phyloP scores from a whole-genome alignment of 2,329 filamentous ascomycete genomes.

The Westerdykella aurantiaca region DNA sequence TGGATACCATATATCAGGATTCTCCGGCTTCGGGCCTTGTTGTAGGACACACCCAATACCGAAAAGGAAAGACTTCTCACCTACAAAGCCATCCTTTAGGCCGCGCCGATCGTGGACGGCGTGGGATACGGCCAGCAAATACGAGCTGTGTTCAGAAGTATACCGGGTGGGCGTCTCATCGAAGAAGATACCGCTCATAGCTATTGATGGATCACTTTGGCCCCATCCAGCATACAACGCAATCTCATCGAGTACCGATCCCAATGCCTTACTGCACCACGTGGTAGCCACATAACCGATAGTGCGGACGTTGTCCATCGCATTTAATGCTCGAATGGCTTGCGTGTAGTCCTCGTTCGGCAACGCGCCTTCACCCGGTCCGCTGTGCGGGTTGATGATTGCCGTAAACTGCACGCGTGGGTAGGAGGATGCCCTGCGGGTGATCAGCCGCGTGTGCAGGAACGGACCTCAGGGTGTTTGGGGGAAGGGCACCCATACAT shows the following conservation, averaged over 20 bases:
- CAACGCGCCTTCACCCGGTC: conserved; percentile 40
- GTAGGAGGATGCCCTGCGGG: conserved; percentile 21
- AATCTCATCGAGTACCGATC: conserved; percentile 36
- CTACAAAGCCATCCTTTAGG: conserved; percentile 22
- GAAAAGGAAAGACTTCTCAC: conserved; percentile 18
- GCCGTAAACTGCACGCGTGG: conserved; percentile 46
- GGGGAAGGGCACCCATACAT: conserved; percentile 28
- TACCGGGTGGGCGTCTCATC: conserved; percentile 41
- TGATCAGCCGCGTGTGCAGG: conserved; percentile 9
- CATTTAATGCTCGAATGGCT: conserved; percentile 38
- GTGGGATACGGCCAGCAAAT: conserved; percentile 16
- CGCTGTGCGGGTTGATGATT: conserved; percentile 46
- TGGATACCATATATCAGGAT: conserved; percentile 8
- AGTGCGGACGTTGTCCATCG: conserved; percentile 44
- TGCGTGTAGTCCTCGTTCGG: conserved; percentile 42
- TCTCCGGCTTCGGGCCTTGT: conserved; percentile 11
- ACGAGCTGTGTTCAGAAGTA: conserved; percentile 12
- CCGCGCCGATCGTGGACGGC: conserved; percentile 13
- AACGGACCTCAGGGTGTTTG: conserved; percentile 1
- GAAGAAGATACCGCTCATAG: conserved; percentile 46
- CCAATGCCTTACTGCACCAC: conserved; percentile 35
- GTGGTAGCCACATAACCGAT: conserved; percentile 49
- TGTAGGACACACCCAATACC: conserved; percentile 10
- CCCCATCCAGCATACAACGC: conserved; percentile 44
- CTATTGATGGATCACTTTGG: conserved; percentile 33